phyloP scores from a whole-genome alignment of 495 filamentous ascomycete species.

The Darksidea phi region DNA sequence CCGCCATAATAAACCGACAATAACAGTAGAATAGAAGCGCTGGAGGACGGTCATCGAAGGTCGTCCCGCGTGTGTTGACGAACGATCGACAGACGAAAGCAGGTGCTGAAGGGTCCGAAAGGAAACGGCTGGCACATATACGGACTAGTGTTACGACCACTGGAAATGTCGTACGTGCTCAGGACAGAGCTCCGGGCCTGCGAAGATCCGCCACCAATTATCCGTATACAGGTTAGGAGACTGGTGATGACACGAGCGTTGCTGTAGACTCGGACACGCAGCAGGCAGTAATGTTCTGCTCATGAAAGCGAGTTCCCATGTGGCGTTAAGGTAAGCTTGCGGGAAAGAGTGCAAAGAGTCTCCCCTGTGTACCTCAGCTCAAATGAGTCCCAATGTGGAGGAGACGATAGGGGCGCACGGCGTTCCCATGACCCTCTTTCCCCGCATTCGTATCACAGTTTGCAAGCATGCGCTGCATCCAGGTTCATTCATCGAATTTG shows the following conservation, averaged over 20 bases:
- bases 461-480: neutral
- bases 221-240: neutral
- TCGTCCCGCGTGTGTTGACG: neutral
- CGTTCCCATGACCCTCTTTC: slow-evolving; percentile 19
- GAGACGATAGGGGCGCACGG: neutral
- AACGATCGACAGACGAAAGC: neutral
- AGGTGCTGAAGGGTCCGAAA: neutral
- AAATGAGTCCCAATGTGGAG: neutral
- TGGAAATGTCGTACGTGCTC: neutral
- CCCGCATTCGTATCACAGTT: slow-evolving; percentile 21
- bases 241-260: neutral
- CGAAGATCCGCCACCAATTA: neutral
- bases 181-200: neutral
- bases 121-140: neutral
- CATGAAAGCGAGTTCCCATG: neutral
- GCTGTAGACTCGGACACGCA: too few species aligned
- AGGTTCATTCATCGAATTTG: slow-evolving; percentile 8
- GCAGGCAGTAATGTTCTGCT: too few species aligned
- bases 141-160: neutral
- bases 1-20: slow-evolving; percentile 9
- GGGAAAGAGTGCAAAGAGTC: neutral
- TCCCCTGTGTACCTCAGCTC: neutral
- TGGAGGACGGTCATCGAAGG: slow-evolving; percentile 12
- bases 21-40: neutral
- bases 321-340: neutral